Evolutionary conservation across 768 basidiomycete genomes (phyloP).

Genomic region (Kwoniella dendrophila): DNA sequence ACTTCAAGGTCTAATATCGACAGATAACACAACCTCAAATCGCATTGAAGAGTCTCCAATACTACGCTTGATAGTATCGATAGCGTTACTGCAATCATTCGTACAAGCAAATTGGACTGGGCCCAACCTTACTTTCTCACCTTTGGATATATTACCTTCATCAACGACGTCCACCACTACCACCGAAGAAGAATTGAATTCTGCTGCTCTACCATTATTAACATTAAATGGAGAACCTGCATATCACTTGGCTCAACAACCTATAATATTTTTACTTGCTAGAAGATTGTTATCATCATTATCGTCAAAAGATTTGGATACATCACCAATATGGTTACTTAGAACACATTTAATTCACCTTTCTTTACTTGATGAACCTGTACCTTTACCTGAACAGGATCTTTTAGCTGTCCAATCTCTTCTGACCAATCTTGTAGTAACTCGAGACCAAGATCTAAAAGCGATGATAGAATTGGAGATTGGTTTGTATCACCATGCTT

Average conservation of each 20-base stretch:
- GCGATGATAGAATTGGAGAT: conserved; percentile 73
- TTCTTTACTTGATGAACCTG: conserved; percentile 80
- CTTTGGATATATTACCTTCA: conserved; percentile 49
- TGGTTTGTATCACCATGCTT: conserved; percentile 76
- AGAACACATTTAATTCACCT: conserved; percentile 69
- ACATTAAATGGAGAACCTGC: conserved; percentile 89
- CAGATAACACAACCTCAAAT: conserved; percentile 37
- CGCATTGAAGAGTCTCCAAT: conserved; percentile 61
- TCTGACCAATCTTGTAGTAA: conserved; percentile 58
- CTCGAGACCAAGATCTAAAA: conserved; percentile 65
- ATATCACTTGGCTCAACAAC: conserved; percentile 77
- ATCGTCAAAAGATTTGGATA: conserved; percentile 60
- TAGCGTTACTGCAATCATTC: conserved; percentile 85
- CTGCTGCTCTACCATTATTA: conserved; percentile 71
- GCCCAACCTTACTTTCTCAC: conserved; percentile 71
- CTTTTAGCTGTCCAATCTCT: conserved; percentile 44
- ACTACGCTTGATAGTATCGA: conserved; percentile 65
- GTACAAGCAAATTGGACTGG: conserved; percentile 96
- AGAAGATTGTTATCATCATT: conserved; percentile 66
- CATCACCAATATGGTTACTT: conserved; percentile 80
- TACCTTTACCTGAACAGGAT: conserved; percentile 60
- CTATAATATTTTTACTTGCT: conserved; percentile 74
- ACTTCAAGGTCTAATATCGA: conserved; percentile 56
- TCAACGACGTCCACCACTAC: conserved; percentile 53
- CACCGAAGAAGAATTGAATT: conserved; percentile 63